Evolutionary conservation across 169 alveolate species (phyloP).

Genomic region (Plasmodium inui): DNA sequence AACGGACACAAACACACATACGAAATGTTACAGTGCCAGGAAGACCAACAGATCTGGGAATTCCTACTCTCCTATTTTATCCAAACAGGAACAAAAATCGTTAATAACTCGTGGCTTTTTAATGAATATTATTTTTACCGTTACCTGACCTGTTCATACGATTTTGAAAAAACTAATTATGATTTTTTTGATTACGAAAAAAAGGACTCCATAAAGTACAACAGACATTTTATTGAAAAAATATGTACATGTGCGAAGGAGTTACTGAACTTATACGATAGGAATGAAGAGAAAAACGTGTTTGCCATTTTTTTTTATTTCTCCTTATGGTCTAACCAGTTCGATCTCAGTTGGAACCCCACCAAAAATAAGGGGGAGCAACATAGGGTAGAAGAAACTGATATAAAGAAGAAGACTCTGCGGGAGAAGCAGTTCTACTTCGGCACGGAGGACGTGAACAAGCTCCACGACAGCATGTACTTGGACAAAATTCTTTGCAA

Average conservation of each 20-base stretch:
- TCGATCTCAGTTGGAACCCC: constrained; percentile 71
- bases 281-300: constrained; percentile 17
- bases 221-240: constrained; percentile 23
- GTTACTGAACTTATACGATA: constrained; percentile 19
- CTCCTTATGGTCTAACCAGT: constrained; percentile 61
- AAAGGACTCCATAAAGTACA: constrained; percentile 36
- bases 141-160: constrained; percentile 51
- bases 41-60: constrained; percentile 29
- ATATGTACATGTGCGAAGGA: constrained; percentile 58
- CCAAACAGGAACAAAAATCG: constrained; percentile 4
- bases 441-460: constrained; percentile 18
- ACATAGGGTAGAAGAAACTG: constrained; percentile 20
- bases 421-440: constrained; percentile 42
- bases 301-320: constrained; percentile 48
- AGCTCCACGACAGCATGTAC: constrained; percentile 27
- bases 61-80: constrained; percentile 24
- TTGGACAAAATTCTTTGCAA: constrained; percentile 33
- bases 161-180: constrained; percentile 61
- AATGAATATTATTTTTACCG: constrained; percentile 67
- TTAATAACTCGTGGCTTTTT: constrained; percentile 36
- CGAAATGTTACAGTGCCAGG: constrained; percentile 48
- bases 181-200: constrained; percentile 62
- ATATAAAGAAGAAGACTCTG: constrained; percentile 43
- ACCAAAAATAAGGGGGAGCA: constrained; percentile 31
- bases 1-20: constrained; percentile 35